Base-by-base conservation (phyloP, 2,329 filamentous ascomycete species). In the Ophiostoma populinum region DNA sequence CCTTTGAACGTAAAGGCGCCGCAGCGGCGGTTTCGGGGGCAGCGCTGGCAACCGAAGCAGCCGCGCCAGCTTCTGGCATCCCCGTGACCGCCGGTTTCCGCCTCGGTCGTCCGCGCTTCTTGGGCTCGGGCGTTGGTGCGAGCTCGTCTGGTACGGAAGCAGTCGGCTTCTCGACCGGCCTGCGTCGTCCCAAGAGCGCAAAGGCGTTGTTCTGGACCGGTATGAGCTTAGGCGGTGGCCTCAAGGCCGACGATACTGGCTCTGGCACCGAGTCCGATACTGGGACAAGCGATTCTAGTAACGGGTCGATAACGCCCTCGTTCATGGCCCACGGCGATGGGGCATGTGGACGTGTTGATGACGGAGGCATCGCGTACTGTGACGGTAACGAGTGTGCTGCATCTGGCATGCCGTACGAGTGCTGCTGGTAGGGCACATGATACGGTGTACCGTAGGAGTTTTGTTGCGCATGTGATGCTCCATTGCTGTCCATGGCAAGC, bases 91-190 rank as follows among this genome's bases (percentile, higher is more conserved):
- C 43, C 7, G 42, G 30, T 17, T 41, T 46, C 3, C 40, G 37
- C 24, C 50, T 52, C 37, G 46, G 44, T 31, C 47, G 47, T 2
- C 40, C 42, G 2, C 43, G 45, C n/a, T 24, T 29, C 17, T 34
- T 36, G 0, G 36, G 34, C 24, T 39, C 24, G 7, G 35, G 15
- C 7, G 25, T 15, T 13, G n/a, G 13, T n/a, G 26, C 13, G 3
- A 31, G 30, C 9, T 13, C 11, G 13, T 13, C 9, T 12, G 22
- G 16, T 19, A 16, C 18, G 13, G 13, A 6, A 2, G 13, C 17
- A 16, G 9, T 13, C 32, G 24, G 39, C 40, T 24, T 38, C 38
- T 20, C 35, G 16, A 22, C 46, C 47, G 25, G 45, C 44, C 38
- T 8, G 42, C 38, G 35, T 37, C 3, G 34, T 22, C 27, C 21